Conservation (phyloP, 768 basidiomycete genomes). For the Leccinellum rugosiceps region DNA sequence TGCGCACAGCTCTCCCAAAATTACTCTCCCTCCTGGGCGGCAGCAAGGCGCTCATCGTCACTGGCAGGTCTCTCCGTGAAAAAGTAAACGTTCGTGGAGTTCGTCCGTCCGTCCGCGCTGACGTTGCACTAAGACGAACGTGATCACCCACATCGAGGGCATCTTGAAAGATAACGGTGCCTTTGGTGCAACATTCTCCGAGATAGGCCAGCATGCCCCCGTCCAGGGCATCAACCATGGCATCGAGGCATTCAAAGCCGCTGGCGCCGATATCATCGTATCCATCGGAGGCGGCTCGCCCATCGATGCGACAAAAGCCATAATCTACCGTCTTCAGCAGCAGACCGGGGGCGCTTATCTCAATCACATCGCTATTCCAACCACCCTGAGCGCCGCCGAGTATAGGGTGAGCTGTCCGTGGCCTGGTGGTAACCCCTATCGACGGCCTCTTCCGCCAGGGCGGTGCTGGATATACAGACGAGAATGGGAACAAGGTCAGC, state of each 20-base stretch:
- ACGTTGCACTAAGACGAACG: slow-evolving; percentile 24
- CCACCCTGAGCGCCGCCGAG: slow-evolving; percentile 77
- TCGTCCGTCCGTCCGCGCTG: background rate
- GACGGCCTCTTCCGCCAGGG: slow-evolving; percentile 35
- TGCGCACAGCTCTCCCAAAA: slow-evolving; percentile 60
- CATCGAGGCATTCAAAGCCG: slow-evolving; percentile 50
- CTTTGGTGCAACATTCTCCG: slow-evolving; percentile 66
- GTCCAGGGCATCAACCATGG: slow-evolving; percentile 62
- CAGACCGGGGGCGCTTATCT: slow-evolving; percentile 50
- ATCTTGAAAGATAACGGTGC: slow-evolving; percentile 55
- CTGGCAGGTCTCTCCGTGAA: slow-evolving; percentile 62
- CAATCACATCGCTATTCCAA: slow-evolving; percentile 76
- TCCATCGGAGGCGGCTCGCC: slow-evolving; percentile 80
- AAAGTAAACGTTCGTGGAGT: slow-evolving; percentile 41
- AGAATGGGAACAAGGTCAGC: slow-evolving; percentile 58
- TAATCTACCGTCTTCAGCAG: slow-evolving; percentile 59
- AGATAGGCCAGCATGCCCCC: slow-evolving; percentile 72
- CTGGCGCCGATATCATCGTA: slow-evolving; percentile 65
- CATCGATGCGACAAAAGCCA: slow-evolving; percentile 73
- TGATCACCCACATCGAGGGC: slow-evolving; percentile 25
- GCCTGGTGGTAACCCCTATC: background rate
- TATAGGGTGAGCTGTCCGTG: slow-evolving; percentile 48
- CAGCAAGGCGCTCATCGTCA: slow-evolving; percentile 67
- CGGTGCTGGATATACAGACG: slow-evolving; percentile 69
- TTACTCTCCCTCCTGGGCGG: slow-evolving; percentile 51